Evolutionary conservation across 2,329 filamentous ascomycete genomes (phyloP), one percentile per base, ranked within the genome.

Genomic region (Ophiostoma sp.): DNA sequence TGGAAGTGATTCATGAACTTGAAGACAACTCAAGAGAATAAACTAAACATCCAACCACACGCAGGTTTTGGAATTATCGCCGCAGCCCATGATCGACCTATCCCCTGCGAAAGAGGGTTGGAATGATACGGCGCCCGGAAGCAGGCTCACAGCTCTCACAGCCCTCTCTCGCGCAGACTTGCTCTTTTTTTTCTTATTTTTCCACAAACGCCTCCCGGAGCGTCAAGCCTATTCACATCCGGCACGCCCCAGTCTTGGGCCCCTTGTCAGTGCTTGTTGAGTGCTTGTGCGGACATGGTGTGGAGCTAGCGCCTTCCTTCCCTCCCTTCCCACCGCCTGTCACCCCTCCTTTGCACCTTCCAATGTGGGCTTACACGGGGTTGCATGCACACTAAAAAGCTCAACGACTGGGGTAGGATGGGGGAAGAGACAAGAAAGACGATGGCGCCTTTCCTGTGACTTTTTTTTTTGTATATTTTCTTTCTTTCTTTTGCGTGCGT

Each of bases 311-410:
- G 22, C 33, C 33, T 36, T 36, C 33, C 33, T 36, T 36, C 33
- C 33, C 33, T 7, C 25, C 61, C n/a, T 12, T 25, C n/a, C 36
- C n/a, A 39, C 19, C 36, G 19, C 61, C n/a, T 64, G 33, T 25
- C 22, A 17, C 39, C 61, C 42, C 39, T 22, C 42, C 64, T 33
- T 68, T 68, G 64, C 64, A 50, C 64, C 42, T 68, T 68, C 64
- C 63, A 42, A 42, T 52, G 36, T 45, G 36, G 61, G 61, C 22
- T 66, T 66, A 42, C 61, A 66, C 61, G 61, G 61, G 55, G 36
- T 25, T 12, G 61, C 61, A 42, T 11, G n/a, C 31, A 39, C 57
- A 63, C 31, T 39, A 36, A 33, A 22, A 36, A 36, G 1, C n/a
- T 17, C 28, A 39, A 39, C 31, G 8, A 19, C 55, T 59, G 55